phyloP scores from a whole-genome alignment of 345 rosid species.

The Eucalyptus cloeziana region DNA sequence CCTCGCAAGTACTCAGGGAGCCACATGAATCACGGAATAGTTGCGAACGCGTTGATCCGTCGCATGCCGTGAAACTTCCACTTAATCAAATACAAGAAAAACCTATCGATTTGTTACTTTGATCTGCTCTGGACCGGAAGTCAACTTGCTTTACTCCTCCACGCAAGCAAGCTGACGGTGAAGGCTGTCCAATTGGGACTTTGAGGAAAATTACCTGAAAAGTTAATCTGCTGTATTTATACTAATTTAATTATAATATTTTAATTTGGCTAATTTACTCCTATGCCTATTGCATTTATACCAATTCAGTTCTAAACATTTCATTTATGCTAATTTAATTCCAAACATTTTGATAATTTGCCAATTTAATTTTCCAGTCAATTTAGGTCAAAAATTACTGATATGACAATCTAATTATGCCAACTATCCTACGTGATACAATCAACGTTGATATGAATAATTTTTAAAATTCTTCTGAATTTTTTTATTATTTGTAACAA shows the following conservation, averaged over 20 bases:
- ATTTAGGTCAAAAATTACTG: neutral
- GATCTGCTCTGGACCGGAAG: neutral
- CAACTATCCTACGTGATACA: fast-evolving
- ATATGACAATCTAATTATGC: too few species aligned
- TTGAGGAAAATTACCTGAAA: neutral
- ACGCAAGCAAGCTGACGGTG: neutral
- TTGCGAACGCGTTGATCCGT: neutral
- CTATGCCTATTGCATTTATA: too few species aligned
- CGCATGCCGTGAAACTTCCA: neutral
- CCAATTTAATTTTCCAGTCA: neutral
- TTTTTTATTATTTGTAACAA: neutral
- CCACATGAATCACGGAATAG: neutral
- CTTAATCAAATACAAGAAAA: neutral
- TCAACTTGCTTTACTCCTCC: neutral
- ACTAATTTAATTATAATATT: neutral
- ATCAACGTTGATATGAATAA: too few species aligned
- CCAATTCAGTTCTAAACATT: neutral
- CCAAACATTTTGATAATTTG: neutral
- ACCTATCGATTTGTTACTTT: neutral
- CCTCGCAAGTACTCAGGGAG: neutral
- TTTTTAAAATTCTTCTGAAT: too few species aligned
- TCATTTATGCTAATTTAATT: too few species aligned
- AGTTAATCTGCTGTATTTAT: too few species aligned
- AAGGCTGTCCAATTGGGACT: neutral
- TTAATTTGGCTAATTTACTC: neutral